A percentile compares a stretch with the other conserved stretches of the same genome.
phyloP scores from a whole-genome alignment of 495 filamentous ascomycete genomes.

The Aspergillus diversus region DNA sequence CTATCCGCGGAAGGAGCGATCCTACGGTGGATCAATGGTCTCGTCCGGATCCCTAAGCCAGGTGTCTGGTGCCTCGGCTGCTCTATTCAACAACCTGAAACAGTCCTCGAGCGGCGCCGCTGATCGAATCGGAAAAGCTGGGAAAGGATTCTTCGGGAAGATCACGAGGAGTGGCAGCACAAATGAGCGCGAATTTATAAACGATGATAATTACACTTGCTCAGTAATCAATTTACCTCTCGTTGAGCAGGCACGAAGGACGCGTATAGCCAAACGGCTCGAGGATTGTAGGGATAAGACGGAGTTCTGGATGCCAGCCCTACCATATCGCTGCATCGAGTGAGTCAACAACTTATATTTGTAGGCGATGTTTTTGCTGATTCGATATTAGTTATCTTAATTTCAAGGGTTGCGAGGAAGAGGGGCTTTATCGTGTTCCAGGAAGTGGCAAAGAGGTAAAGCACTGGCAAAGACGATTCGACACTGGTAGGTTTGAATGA shows the following conservation, averaged over 20 bases:
- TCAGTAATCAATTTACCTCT: constrained; percentile 80
- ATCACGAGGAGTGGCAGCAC: constrained; percentile 71
- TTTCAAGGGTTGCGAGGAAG: constrained; percentile 85
- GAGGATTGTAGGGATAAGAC: constrained; percentile 88
- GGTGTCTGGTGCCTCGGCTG: constrained; percentile 60
- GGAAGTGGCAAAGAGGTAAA: constrained; percentile 83
- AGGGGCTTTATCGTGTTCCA: constrained; percentile 86
- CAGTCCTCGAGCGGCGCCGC: constrained; percentile 72
- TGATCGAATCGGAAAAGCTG: constrained; percentile 69
- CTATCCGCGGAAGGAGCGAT: constrained; percentile 50
- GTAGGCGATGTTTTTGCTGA: constrained; percentile 20
- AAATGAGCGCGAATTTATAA: constrained; percentile 66
- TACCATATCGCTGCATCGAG: constrained; percentile 91
- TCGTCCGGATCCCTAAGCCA: constrained; percentile 65
- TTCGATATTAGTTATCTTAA: constrained; percentile 69
- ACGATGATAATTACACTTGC: constrained; percentile 76
- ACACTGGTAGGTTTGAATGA: constrained; percentile 59
- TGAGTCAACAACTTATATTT: constrained; percentile 36
- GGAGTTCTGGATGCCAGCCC: constrained; percentile 94
- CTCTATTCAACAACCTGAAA: constrained; percentile 74
- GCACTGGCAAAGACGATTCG: constrained; percentile 85
- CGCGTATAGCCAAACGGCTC: constrained; percentile 81
- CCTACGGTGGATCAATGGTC: constrained; percentile 52
- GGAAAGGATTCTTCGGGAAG: constrained; percentile 79
- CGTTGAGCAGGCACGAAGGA: constrained; percentile 81